phyloP scores from a whole-genome alignment of 2,329 filamentous ascomycete species.

The Fusarium tricinctum region DNA sequence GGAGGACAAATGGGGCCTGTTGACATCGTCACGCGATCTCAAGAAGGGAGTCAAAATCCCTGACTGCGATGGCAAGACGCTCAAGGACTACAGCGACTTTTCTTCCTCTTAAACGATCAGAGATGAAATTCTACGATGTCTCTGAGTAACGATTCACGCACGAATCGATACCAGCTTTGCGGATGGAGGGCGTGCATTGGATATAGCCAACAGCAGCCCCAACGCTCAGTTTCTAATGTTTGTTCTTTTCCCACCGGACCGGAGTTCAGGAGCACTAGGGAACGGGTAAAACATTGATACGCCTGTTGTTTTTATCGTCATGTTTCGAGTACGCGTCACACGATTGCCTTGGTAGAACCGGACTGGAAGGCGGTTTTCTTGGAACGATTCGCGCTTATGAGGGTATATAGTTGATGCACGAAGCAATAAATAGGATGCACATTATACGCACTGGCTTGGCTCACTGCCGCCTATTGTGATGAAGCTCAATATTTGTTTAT shows the following conservation, averaged over 20 bases:
- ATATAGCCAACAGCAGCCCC: constrained; percentile 26
- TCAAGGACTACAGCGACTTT: constrained; percentile 51
- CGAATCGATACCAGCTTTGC: constrained; percentile 15
- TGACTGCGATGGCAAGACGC: constrained; percentile 83
- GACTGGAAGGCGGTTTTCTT: constrained; percentile 11
- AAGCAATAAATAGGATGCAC: constrained; percentile 20
- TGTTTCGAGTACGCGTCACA: constrained; percentile 25
- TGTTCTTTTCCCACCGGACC: constrained; percentile 15
- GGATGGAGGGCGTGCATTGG: constrained; percentile 24
- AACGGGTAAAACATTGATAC: constrained; percentile 35
- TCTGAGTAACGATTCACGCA: constrained; percentile 12
- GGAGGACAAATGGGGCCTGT: constrained; percentile 96
- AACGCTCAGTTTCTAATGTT: constrained; percentile 26
- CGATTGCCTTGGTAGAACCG: constrained; percentile 23
- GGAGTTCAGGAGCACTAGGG: constrained; percentile 34
- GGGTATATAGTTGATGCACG: constrained; percentile 41
- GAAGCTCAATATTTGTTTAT: background rate
- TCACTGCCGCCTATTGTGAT: background rate
- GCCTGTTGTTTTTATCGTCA: constrained; percentile 21
- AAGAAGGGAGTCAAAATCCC: constrained; percentile 89
- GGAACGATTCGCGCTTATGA: constrained; percentile 20
- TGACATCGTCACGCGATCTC: constrained; percentile 86
- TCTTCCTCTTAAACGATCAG: constrained; percentile 23
- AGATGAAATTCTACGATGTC: constrained; percentile 9
- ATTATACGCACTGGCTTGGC: constrained; percentile 6